Evolutionary conservation across 78 protist genomes (phyloP).

Genomic region (Dictyostelium intermedium): DNA sequence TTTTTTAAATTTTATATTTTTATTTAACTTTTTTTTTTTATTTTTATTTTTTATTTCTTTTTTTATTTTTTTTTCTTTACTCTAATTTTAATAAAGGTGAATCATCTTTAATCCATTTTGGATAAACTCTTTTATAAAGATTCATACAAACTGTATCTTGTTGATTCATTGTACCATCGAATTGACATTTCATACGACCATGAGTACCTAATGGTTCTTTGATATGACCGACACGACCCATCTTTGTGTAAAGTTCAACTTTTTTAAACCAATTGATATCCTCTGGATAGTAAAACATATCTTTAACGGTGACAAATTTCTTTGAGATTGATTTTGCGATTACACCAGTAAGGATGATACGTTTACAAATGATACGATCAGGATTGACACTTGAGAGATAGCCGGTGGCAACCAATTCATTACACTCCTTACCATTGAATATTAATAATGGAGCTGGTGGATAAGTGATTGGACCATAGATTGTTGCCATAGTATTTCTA

Average conservation of each 20-base stretch:
- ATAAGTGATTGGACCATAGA: slow-evolving; percentile 90
- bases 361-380: slow-evolving; percentile 94
- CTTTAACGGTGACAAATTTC: slow-evolving; percentile 88
- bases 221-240: slow-evolving; percentile 97
- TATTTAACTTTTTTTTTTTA: background rate
- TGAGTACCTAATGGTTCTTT: slow-evolving; percentile 92
- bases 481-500: slow-evolving; percentile 78
- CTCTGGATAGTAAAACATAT: slow-evolving; percentile 97
- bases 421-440: slow-evolving; percentile 57
- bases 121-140: slow-evolving; percentile 98
- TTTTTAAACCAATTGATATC: slow-evolving; percentile 98
- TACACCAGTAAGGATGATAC: slow-evolving; percentile 94
- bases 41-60: background rate
- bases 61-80: background rate
- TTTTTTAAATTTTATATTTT: background rate
- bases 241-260: slow-evolving; percentile 96
- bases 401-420: slow-evolving; percentile 86
- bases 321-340: slow-evolving; percentile 90
- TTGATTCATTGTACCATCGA: slow-evolving; percentile 87
- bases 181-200: slow-evolving; percentile 85
- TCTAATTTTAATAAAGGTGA: slow-evolving; percentile 13
- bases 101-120: slow-evolving; percentile 85
- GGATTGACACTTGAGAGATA: slow-evolving; percentile 89
- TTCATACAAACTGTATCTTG: slow-evolving; percentile 97
- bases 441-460: slow-evolving; percentile 88